phyloP scores from a whole-genome alignment of 2,329 filamentous ascomycete species.

The Talaromyces sp. region DNA sequence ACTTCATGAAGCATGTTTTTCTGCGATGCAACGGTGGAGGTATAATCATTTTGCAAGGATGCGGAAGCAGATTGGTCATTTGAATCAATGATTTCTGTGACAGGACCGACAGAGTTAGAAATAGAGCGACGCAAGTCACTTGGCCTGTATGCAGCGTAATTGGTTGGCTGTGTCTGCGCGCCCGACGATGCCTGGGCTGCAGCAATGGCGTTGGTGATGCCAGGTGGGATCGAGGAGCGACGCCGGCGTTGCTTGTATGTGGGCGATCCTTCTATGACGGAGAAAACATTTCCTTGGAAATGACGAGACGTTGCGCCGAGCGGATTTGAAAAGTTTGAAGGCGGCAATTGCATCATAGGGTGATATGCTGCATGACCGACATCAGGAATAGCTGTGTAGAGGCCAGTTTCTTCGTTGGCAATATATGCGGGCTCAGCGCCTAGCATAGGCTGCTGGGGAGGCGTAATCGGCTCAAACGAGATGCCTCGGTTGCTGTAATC shows the following conservation, averaged over 20 bases:
- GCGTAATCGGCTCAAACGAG: conserved; percentile 94
- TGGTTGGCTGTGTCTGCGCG: conserved; percentile 37
- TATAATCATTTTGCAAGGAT: conserved; percentile 63
- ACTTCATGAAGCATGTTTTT: conserved; percentile 72
- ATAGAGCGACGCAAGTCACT: conserved; percentile 90
- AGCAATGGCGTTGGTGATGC: conserved; percentile 67
- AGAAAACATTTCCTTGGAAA: conserved; percentile 77
- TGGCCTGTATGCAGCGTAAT: conserved; percentile 67
- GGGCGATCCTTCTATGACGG: conserved; percentile 93
- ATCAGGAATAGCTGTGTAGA: conserved; percentile 93
- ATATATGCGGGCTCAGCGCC: conserved; percentile 92
- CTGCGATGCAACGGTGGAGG: conserved; percentile 67
- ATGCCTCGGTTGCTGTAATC: conserved; percentile 96
- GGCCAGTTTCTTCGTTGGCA: conserved; percentile 92
- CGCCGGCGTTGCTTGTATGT: conserved; percentile 97
- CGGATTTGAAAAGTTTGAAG: conserved; percentile 76
- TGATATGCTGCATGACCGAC: conserved; percentile 71
- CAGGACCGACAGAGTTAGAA: conserved; percentile 78
- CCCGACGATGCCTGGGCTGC: conserved; percentile 46
- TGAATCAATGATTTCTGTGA: conserved; percentile 74
- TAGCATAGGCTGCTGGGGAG: conserved; percentile 84
- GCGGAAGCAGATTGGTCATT: conserved; percentile 75
- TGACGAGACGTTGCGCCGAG: conserved; percentile 67
- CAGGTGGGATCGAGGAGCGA: conserved; percentile 84
- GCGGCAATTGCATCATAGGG: conserved; percentile 85